Base-by-base conservation (phyloP, 2,329 filamentous ascomycete species). In the Penicillium sp. region DNA sequence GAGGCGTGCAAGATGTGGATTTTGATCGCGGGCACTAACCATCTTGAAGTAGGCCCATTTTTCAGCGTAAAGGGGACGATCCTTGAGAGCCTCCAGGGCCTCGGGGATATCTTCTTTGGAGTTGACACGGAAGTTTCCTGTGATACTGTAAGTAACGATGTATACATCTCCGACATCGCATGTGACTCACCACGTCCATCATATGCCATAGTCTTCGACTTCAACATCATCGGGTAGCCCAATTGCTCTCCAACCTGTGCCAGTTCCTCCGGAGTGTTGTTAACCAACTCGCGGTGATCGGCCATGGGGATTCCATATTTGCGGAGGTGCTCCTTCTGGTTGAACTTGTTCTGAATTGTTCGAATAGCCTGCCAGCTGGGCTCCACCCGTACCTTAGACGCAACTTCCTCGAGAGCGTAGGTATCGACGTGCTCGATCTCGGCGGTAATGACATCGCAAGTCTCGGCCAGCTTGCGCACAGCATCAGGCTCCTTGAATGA, bases 401-500 rank as follows among this genome's bases (percentile, higher is more conserved):
- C 70, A 53, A 97, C 85, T 68, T 95, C 89, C 74, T 96, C 90
- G 4, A 97, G 82, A 23, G 94, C 87, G 49, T 90, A 80, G n/a
- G 91, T 94, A 72, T 97, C 85, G 55, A 97, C 88, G 74, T 97
- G 93, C 78, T 97, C 93, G 60, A 96, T 97, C 74, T 97, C 93
- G 13, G 96, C 90, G 0, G 91, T 97, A 57, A 97, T 79, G 14
- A 96, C 84, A 70, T 96, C 90, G 64, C 86, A 91, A 32, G 80
- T 76, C 36, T 82, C 76, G 2, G 93, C 91, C n/a, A 97, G 80
- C 70, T 90, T 81, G 40, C 86, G 84, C 61, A 97, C 91, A 61
- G 89, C 87, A 32, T 84, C 83, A 0, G 87, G 79, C 62, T 96
- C 88, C 70, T 91, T 92, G 81, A 96, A 97, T 0, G 91, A 96